Conservation (phyloP, 768 basidiomycete species). For the Cystobasidium ongulense region DNA sequence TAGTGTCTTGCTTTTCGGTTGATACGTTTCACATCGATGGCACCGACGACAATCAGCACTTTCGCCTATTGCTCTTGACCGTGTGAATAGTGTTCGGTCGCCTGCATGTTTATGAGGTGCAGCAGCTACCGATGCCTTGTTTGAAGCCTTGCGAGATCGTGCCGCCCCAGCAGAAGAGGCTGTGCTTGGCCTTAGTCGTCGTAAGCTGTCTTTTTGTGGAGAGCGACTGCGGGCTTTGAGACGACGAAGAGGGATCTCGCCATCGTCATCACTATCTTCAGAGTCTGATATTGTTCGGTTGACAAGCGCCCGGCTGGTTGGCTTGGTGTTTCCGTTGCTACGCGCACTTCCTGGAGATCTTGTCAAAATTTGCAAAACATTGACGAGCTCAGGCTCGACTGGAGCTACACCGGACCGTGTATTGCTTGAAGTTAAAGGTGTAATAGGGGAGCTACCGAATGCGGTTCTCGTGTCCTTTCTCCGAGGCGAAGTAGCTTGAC, state of each 20-base stretch:
- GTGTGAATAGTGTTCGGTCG: not conserved
- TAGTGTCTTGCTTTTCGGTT: not conserved
- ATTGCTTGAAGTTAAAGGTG: not conserved
- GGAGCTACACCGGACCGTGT: not conserved
- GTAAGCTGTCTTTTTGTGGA: not conserved
- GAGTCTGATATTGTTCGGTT: not conserved
- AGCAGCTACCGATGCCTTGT: not conserved
- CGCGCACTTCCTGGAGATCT: not conserved
- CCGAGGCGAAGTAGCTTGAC: not conserved
- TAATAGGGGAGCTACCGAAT: not conserved
- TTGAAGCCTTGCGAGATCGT: not conserved
- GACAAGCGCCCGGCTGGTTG: not conserved
- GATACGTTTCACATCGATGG: slow-evolving; percentile 16
- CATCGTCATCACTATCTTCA: not conserved
- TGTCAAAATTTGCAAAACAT: not conserved
- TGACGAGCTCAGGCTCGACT: not conserved
- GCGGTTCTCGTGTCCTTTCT: not conserved
- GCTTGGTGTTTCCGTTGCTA: not conserved
- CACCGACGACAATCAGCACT: not conserved
- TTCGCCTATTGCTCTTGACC: not conserved
- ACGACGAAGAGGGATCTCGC: not conserved
- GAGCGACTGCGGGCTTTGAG: not conserved
- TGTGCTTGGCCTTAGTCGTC: not conserved
- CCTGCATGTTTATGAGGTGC: not conserved
- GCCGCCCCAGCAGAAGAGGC: not conserved